Conservation (phyloP, 169 alveolate species). For the Hammondia hammondi region DNA sequence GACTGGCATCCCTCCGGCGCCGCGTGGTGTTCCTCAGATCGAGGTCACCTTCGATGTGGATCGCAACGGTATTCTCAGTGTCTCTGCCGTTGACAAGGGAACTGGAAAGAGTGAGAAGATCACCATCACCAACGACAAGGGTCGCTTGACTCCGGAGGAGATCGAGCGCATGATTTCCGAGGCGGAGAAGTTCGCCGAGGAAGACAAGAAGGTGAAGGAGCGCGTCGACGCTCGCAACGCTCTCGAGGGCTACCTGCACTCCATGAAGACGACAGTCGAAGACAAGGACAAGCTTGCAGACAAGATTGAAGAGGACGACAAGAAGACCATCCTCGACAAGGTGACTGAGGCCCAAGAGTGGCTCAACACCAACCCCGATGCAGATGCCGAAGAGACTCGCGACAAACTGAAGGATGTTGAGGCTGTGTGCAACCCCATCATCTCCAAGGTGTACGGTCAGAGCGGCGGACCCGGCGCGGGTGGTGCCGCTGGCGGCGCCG, state of each 20-base stretch:
- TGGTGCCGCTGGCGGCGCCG: conserved; percentile 77
- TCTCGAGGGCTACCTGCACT: conserved; percentile 91
- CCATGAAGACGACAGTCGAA: conserved; percentile 91
- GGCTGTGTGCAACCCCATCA: conserved; percentile 94
- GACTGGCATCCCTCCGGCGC: conserved; percentile 94
- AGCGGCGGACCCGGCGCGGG: conserved; percentile 86
- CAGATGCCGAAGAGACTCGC: conserved; percentile 92
- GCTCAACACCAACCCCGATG: conserved; percentile 92
- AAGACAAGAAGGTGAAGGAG: conserved; percentile 91
- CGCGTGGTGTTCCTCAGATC: conserved; percentile 95
- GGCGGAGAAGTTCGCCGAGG: conserved; percentile 94
- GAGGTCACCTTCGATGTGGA: conserved; percentile 95
- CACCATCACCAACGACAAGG: conserved; percentile 95
- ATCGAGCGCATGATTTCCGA: conserved; percentile 93
- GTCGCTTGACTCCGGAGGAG: conserved; percentile 93
- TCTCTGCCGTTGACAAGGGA: conserved; percentile 95
- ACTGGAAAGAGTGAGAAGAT: conserved; percentile 93
- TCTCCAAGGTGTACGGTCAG: conserved; percentile 91
- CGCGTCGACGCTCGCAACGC: conserved; percentile 93
- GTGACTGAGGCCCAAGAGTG: conserved; percentile 91
- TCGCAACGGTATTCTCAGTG: conserved; percentile 93
- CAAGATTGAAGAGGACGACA: conserved; percentile 92
- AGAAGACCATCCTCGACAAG: conserved; percentile 77
- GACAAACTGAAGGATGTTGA: conserved; percentile 93
- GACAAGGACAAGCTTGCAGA: conserved; percentile 89